phyloP scores from a whole-genome alignment of 306 rosid genomes.

The Echinosophora koreensis region DNA sequence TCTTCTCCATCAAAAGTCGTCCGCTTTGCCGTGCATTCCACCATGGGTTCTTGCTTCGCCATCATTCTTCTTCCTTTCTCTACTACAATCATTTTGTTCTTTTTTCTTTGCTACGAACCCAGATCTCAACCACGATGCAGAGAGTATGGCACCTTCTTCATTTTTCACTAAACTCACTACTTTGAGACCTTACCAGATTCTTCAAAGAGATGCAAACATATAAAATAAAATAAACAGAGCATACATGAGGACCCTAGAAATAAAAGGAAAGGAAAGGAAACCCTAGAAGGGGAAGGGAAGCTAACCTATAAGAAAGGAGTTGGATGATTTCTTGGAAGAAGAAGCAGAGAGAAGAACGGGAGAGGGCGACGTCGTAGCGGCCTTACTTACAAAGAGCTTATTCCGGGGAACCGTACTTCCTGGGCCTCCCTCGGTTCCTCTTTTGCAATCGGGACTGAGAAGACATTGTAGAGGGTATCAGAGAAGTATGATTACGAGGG shows the following conservation, averaged over 20 bases:
- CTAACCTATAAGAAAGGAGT: constrained; percentile 40
- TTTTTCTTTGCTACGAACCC: no score
- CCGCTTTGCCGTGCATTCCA: no score
- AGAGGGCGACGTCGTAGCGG: constrained; percentile 62
- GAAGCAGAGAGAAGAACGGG: constrained; percentile 34
- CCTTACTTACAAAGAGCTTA: constrained; percentile 74
- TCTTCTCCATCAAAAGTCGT: no score
- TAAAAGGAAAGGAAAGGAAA: background rate
- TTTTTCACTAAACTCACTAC: background rate
- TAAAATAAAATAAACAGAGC: background rate
- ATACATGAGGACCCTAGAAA: background rate
- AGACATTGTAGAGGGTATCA: background rate
- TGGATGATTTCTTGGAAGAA: constrained; percentile 62
- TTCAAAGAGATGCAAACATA: background rate
- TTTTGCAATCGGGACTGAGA: background rate
- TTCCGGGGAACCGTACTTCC: constrained; percentile 78
- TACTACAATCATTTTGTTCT: no score
- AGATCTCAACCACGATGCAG: no score
- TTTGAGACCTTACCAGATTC: background rate
- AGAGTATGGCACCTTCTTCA: no score
- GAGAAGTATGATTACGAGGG: constrained; percentile 49
- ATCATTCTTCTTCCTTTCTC: no score
- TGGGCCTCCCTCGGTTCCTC: constrained; percentile 77
- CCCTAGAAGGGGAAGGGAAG: constrained; percentile 50
- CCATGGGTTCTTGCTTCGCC: no score